Base-by-base conservation (phyloP, 2,329 filamentous ascomycete species). In the Penicillium hordei region DNA sequence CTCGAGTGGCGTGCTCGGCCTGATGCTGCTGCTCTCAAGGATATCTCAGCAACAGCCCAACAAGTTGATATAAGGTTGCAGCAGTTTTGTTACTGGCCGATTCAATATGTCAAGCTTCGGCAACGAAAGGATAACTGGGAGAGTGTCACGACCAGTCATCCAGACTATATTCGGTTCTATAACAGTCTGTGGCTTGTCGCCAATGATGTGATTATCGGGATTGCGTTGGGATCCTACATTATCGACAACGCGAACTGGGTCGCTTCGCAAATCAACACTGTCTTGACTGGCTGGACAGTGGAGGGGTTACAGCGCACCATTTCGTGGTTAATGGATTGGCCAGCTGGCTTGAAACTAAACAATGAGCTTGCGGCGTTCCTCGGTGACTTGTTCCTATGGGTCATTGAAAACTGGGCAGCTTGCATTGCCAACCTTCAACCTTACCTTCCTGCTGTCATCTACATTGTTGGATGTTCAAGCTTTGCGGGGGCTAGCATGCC, bases 31-130 rank as follows among this genome's bases (percentile, higher is more conserved):
- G 94, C 94, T 0, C 78, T 99, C 55, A 97, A 97, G 72, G 94
- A 99, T 72, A 86, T 97, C 44, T 97, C 93, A 33, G 94, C 94
- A 15, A 97, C 93, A 0, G 94, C 94, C 25, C 94, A 99, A 73
- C 94, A 99, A 75, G 88, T 99, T 36, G 94, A 99, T 75, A 97
- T 99, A 63, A 89, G 94, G 5, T 82, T 99, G 23, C 92, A 97
- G 72, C 94, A 99, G 72, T 97, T 97, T 71, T 97, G 93, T 76
- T 99, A 99, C 74, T 97, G 93, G 93, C 95, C 94, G 2, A 91
- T 96, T 76, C 93, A 99, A 73, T 97, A 97, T 71, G 83, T 93
- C 43, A 97, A 92, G 17, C 76, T 99, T 46, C 88, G 93, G n/a
- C 87, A 90, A 70, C 84, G 93, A 39, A 95, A 96, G 71, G 87